Evolutionary conservation across 2,329 filamentous ascomycete species (phyloP), one percentile per base, ranked within the genome.

Genomic region (Phyllosticta citribraziliensis): DNA sequence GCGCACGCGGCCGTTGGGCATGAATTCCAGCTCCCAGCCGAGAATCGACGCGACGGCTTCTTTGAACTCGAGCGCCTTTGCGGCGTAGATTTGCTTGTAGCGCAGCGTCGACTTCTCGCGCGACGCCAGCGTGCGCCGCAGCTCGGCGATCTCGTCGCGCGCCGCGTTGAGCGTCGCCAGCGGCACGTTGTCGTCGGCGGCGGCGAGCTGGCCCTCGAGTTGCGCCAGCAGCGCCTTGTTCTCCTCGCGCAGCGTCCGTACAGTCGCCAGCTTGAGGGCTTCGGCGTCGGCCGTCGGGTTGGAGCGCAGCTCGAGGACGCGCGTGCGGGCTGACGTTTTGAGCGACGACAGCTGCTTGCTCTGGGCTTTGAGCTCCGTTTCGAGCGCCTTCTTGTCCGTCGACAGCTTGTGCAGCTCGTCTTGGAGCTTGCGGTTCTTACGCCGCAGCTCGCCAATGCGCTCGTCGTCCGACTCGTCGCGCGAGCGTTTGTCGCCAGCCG

Each of bases 1-100:
- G 33, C 91, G 87, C 75, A 97, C 95, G 69, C 96, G 93, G 52
- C 94, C 94, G 72, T 96, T 96, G n/a, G 92, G 91, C 72, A 97
- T 88, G 72, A 99, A 97, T 33, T 94, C 91, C 12, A 97, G 85
- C 58, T 93, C 93, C 88, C 92, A 99, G 0, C 94, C 94, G 0
- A 99, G 82, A 0, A 96, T 88, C 20, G 87, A 91, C 65, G 92
- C 92, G 62, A 99, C 92, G 33, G 92, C 91, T 75, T 97, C 91
- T 56, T 95, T 90, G 77, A 99, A 97, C 76, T 99, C 94, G 68
- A 88, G 85, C 1, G 89, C 91, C 73, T 97, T 99, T 66, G 88
- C 84, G 0, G 84, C 84, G 88, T 91, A 99, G 62, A 97, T 94
- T 70, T 97, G 89, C 68, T 95, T 96, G 12, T 97, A 84, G 1